These are phyloP conservation scores for Lipomyces sp. DNA, from an alignment of 805 yeast species.

Conservation along the genomic window DNA sequence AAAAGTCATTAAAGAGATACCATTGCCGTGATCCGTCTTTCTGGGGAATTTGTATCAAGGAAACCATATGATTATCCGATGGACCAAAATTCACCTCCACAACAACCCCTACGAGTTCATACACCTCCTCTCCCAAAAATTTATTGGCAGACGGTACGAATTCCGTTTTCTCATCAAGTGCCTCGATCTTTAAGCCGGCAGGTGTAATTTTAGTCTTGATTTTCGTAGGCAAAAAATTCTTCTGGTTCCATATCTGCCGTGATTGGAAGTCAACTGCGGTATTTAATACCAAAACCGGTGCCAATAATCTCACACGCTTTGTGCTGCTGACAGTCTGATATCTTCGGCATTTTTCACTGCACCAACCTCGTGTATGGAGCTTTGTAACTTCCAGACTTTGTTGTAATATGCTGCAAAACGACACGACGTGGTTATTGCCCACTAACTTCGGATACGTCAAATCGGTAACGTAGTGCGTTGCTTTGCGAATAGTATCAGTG, in stretches of 20 bases:
- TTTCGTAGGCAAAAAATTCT: constrained; percentile 24
- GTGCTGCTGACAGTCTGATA: constrained; percentile 55
- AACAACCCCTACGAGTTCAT: constrained; percentile 38
- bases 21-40: constrained; percentile 44
- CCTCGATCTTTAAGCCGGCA: constrained; percentile 7
- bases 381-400: constrained; percentile 29
- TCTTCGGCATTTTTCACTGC: constrained; percentile 49
- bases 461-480: constrained; percentile 30
- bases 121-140: too few species aligned
- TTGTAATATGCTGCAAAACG: constrained; percentile 31
- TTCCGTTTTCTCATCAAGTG: not conserved
- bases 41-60: constrained; percentile 33
- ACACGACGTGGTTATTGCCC: not conserved
- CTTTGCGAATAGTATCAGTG: constrained; percentile 24
- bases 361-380: constrained; percentile 48
- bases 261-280: constrained; percentile 44
- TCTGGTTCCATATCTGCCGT: constrained; percentile 25
- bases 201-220: constrained; percentile 7
- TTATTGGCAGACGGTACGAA: too few species aligned
- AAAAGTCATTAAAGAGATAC: constrained; percentile 87
- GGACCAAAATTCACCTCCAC: constrained; percentile 36
- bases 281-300: constrained; percentile 64
- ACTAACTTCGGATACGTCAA: constrained; percentile 23
- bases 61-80: constrained; percentile 38
- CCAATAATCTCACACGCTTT: constrained; percentile 49